Percentiles rank a stretch among this genome's conserved stretches.
Conservation (phyloP, 2,329 filamentous ascomycete genomes). For the Ascosphaera aggregata region DNA sequence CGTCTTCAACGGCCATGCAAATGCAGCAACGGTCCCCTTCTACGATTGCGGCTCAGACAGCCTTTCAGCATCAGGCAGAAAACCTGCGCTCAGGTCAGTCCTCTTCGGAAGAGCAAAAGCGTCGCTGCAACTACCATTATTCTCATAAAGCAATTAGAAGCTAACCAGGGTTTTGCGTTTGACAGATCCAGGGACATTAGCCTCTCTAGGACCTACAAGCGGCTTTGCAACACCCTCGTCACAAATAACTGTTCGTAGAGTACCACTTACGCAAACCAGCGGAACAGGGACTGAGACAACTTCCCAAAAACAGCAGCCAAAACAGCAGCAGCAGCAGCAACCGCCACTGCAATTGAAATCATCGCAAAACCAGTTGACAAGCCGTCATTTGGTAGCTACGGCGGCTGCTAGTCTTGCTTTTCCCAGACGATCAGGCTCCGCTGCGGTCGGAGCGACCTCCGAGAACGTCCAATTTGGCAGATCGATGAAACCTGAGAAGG, state of each 20-base stretch:
- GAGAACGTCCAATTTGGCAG: constrained; percentile 11
- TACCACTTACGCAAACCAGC: background rate
- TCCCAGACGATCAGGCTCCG: constrained; percentile 24
- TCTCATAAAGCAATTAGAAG: too few relatives aligned
- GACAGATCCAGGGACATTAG: background rate
- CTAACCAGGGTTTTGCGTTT: background rate
- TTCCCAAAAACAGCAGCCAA: constrained; percentile 2
- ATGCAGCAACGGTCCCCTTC: constrained; percentile 30
- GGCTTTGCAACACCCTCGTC: too few relatives aligned
- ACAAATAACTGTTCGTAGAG: too few relatives aligned
- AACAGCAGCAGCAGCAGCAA: background rate
- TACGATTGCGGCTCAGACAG: constrained; percentile 41
- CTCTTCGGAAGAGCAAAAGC: too few relatives aligned
- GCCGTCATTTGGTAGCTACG: constrained; percentile 26
- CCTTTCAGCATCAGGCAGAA: constrained; percentile 30
- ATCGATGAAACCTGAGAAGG: constrained; percentile 27
- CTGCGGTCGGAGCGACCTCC: constrained; percentile 9
- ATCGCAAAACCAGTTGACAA: background rate
- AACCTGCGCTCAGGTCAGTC: background rate
- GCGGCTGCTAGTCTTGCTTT: constrained; percentile 40
- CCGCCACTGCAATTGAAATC: background rate
- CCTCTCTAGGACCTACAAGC: background rate
- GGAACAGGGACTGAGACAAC: constrained; percentile 3
- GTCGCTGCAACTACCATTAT: too few relatives aligned
- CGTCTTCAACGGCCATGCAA: background rate